A percentile compares a stretch with the other conserved stretches of the same genome.
Conservation (phyloP, 345 rosid species). For the Eutrema yunnanense region DNA sequence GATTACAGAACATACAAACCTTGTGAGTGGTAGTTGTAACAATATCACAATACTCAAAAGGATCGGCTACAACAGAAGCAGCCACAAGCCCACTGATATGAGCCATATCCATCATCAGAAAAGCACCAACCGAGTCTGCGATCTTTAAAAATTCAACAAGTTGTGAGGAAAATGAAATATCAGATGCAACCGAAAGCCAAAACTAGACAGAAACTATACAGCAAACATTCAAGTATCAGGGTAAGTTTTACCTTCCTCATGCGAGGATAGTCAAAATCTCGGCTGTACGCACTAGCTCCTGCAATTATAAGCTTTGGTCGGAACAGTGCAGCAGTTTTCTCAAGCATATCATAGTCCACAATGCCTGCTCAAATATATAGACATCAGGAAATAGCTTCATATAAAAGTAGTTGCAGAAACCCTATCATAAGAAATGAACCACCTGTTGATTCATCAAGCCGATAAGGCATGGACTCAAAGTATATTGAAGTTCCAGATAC, state of each 20-base stretch:
- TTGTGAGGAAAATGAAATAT: neutral
- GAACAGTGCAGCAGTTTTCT: slow-evolving; percentile 77
- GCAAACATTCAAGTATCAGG: neutral
- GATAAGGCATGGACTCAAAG: slow-evolving; percentile 93
- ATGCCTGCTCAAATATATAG: slow-evolving; percentile 42
- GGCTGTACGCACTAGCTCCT: slow-evolving; percentile 96
- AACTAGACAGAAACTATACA: neutral
- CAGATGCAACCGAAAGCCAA: slow-evolving; percentile 1
- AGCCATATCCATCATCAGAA: slow-evolving; percentile 99
- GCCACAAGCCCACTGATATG: slow-evolving; percentile 95
- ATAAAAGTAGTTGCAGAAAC: neutral
- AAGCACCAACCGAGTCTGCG: slow-evolving; percentile 87
- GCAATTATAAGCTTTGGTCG: slow-evolving; percentile 92
- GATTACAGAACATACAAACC: slow-evolving; percentile 34
- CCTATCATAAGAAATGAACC: slow-evolving; percentile 1
- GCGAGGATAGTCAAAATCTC: slow-evolving; percentile 88
- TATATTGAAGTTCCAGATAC: slow-evolving; percentile 93
- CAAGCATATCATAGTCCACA: slow-evolving; percentile 91
- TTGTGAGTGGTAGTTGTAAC: slow-evolving; percentile 94
- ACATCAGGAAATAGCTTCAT: slow-evolving; percentile 3
- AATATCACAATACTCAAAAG: slow-evolving; percentile 81
- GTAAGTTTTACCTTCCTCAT: slow-evolving; percentile 70
- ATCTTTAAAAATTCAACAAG: slow-evolving; percentile 46
- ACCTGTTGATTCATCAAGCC: slow-evolving; percentile 92
- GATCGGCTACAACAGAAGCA: slow-evolving; percentile 85